A percentile compares a stretch with the other conserved stretches of the same genome.
These are phyloP conservation scores for Aspergillus egyptiacus DNA, from an alignment of 495 filamentous ascomycete species.

Conservation along the genomic window DNA sequence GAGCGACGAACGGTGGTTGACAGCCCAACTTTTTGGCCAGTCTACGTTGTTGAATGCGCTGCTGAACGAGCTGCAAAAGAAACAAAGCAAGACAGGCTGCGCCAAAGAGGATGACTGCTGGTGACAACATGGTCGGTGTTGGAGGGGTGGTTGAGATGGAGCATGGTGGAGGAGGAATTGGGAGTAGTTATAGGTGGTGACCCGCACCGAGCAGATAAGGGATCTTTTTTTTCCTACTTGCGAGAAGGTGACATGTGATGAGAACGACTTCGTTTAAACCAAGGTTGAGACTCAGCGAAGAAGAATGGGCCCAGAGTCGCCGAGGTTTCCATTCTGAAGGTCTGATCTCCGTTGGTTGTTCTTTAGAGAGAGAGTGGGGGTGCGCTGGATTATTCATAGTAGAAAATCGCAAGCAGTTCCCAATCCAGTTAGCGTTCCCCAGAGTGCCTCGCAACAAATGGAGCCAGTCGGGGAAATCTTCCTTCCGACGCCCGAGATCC, in stretches of 20 bases:
- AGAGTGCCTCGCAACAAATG: background rate
- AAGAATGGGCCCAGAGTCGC: too few species aligned
- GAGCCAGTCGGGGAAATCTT: too few species aligned
- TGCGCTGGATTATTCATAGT: too few species aligned
- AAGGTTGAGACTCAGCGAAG: too few species aligned
- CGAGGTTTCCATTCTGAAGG: too few species aligned
- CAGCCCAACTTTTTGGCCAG: conserved; percentile 35
- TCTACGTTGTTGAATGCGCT: conserved; percentile 24
- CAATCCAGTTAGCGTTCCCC: conserved; percentile 13
- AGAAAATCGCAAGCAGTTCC: conserved; percentile 26
- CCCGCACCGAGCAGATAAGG: too few species aligned
- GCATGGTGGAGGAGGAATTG: background rate
- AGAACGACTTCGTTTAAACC: too few species aligned
- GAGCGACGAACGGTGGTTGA: conserved; percentile 18
- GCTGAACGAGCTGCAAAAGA: conserved; percentile 23
- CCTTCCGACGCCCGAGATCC: background rate
- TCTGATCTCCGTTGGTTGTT: too few species aligned
- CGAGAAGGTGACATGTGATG: too few species aligned
- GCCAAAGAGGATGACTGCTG: conserved; percentile 15
- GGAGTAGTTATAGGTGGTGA: too few species aligned
- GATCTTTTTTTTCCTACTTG: too few species aligned
- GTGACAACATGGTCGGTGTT: conserved; percentile 20
- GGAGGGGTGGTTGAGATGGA: background rate
- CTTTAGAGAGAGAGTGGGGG: background rate
- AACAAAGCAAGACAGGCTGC: conserved; percentile 21